phyloP scores from a whole-genome alignment of 1,284 basidiomycete species.

The Ustilago nuda region DNA sequence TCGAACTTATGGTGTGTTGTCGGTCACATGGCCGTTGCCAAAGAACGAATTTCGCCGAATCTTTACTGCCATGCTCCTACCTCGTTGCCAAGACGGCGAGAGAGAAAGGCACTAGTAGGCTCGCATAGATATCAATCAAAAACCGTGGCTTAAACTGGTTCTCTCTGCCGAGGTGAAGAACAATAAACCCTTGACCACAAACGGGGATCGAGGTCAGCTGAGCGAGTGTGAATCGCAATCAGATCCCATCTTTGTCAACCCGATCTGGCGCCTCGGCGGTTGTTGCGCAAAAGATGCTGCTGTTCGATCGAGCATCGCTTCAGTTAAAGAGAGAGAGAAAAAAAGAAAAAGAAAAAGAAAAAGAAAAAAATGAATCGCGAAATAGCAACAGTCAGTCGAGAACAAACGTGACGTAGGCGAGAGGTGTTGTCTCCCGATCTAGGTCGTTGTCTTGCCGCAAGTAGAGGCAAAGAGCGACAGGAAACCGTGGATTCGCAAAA shows the following conservation, averaged over 20 bases:
- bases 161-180: background rate
- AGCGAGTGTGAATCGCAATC: background rate
- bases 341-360: too few relatives aligned
- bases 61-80: conserved; percentile 12
- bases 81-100: background rate
- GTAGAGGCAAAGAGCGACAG: background rate
- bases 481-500: conserved; percentile 3
- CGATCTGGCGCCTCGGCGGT: background rate
- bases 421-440: background rate
- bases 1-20: background rate
- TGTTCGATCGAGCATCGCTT: conserved; percentile 1
- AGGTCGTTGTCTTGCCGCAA: background rate
- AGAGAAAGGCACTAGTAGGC: background rate
- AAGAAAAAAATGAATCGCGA: background rate
- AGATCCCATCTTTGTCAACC: background rate
- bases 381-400: background rate
- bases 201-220: background rate
- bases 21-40: conserved; percentile 10
- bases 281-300: background rate
- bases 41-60: conserved; percentile 20
- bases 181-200: background rate
- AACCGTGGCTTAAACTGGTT: background rate
- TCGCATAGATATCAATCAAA: background rate
- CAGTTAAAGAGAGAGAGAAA: background rate
- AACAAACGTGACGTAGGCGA: conserved; percentile 18